A percentile compares a stretch with the other conserved stretches of the same genome.
Evolutionary conservation across 106 monocot species (phyloP).

Genomic region (Triglochin maritima): DNA sequence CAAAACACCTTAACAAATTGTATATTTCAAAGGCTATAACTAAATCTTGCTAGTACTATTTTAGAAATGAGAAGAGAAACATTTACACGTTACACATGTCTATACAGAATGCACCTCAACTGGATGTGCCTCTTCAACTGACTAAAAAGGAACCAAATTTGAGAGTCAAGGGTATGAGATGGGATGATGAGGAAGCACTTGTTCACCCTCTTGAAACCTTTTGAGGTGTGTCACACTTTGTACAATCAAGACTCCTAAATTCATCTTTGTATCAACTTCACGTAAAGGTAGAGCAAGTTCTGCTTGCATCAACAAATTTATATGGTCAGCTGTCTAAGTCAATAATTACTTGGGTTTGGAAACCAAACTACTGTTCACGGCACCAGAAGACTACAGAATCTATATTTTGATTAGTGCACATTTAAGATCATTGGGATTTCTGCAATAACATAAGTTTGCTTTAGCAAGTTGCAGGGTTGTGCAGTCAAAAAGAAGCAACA

Average conservation of each 20-base stretch:
- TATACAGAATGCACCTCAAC: slow-evolving; percentile 58
- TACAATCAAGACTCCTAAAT: neutral
- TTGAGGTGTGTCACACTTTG: slow-evolving; percentile 32
- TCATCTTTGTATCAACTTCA: too few species aligned
- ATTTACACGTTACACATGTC: neutral
- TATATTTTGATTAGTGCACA: too few species aligned
- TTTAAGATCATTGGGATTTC: too few species aligned
- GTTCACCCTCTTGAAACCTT: slow-evolving; percentile 30
- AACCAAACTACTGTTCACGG: too few species aligned
- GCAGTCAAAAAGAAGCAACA: too few species aligned
- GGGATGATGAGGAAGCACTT: slow-evolving; percentile 36
- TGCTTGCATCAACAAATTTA: too few species aligned
- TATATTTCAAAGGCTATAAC: neutral
- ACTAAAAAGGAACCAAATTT: slow-evolving; percentile 34
- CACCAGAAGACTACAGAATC: too few species aligned
- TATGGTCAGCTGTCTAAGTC: too few species aligned
- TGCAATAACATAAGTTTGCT: too few species aligned
- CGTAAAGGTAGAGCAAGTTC: too few species aligned
- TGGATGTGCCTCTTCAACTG: slow-evolving; percentile 65
- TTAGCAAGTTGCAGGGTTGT: too few species aligned
- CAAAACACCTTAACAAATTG: neutral
- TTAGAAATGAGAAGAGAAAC: neutral
- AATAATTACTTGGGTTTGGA: too few species aligned
- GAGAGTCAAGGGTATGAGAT: slow-evolving; percentile 24
- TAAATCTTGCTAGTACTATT: neutral